phyloP scores from a whole-genome alignment of 495 filamentous ascomycete species.

The Durotheca rogersii region DNA sequence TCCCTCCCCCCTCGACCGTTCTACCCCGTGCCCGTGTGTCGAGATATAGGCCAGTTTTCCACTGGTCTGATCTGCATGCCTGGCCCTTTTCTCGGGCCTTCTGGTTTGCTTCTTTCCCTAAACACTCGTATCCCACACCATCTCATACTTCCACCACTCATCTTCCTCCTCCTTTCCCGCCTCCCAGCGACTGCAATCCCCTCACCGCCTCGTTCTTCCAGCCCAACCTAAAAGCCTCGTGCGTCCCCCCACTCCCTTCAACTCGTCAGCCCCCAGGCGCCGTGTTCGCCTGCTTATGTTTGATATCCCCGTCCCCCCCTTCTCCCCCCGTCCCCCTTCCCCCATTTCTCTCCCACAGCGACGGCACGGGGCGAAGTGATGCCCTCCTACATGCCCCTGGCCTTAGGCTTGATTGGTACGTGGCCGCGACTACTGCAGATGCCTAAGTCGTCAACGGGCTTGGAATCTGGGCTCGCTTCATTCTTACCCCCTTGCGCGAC shows the following conservation, averaged over 20 bases:
- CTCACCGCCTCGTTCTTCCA: slow-evolving; percentile 32
- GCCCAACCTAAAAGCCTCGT: slow-evolving; percentile 31
- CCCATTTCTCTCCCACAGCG: slow-evolving; percentile 27
- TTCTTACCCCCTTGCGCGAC: slow-evolving; percentile 24
- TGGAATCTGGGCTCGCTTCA: slow-evolving; percentile 17
- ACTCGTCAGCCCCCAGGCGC: slow-evolving; percentile 29
- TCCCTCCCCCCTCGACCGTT: slow-evolving; percentile 6
- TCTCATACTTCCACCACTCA: slow-evolving; percentile 12
- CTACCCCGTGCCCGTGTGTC: slow-evolving; percentile 3
- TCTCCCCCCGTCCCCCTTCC: no score
- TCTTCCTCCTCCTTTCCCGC: slow-evolving; percentile 4
- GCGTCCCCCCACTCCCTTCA: slow-evolving; percentile 25
- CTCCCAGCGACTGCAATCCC: slow-evolving; percentile 9
- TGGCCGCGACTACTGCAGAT: slow-evolving; percentile 21
- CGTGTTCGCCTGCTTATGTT: slow-evolving; percentile 33
- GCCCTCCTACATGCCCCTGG: slow-evolving; percentile 29
- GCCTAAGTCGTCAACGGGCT: slow-evolving; percentile 22
- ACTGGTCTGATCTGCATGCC: slow-evolving; percentile 28
- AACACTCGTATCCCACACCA: slow-evolving; percentile 24
- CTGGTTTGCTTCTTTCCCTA: slow-evolving; percentile 17
- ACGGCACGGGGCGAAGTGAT: slow-evolving; percentile 36
- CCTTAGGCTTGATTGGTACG: slow-evolving; percentile 27
- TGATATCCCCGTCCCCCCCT: slow-evolving; percentile 24
- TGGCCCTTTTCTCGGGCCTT: slow-evolving; percentile 10
- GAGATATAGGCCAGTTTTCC: slow-evolving; percentile 9